phyloP scores from a whole-genome alignment of 768 basidiomycete species.

The Tulasnella sp. region DNA sequence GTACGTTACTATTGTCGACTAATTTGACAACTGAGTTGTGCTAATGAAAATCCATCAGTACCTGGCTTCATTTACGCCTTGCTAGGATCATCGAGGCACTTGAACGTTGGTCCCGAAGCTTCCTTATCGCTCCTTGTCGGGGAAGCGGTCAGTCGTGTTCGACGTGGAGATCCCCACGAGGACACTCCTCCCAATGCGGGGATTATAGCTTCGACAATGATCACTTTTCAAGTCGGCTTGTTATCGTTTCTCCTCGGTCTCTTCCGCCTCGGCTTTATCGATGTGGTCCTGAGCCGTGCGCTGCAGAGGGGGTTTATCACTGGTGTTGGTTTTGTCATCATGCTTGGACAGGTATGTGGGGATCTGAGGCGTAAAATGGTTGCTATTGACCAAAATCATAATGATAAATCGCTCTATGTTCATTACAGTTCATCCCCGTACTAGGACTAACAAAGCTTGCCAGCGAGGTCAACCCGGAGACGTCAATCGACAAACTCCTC shows the following conservation, averaged over 20 bases:
- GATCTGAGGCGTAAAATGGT: too few relatives aligned
- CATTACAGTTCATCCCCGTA: slow-evolving; percentile 61
- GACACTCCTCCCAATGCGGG: slow-evolving; percentile 34
- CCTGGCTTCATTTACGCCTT: slow-evolving; percentile 83
- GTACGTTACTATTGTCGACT: not conserved
- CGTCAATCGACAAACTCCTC: slow-evolving; percentile 61
- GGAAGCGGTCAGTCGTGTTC: slow-evolving; percentile 65
- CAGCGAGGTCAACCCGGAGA: slow-evolving; percentile 41
- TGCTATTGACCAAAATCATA: too few relatives aligned
- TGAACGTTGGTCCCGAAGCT: slow-evolving; percentile 69
- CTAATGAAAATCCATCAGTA: slow-evolving; percentile 39
- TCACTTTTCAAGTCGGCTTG: slow-evolving; percentile 78
- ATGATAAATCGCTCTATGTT: not conserved
- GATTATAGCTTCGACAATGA: slow-evolving; percentile 62
- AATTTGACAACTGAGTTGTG: slow-evolving; percentile 49
- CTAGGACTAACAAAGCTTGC: slow-evolving; percentile 58
- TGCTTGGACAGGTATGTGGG: slow-evolving; percentile 52
- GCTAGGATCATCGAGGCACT: slow-evolving; percentile 73
- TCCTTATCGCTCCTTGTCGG: slow-evolving; percentile 78
- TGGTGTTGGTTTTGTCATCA: slow-evolving; percentile 56
- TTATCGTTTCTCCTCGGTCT: slow-evolving; percentile 80
- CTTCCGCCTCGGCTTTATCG: slow-evolving; percentile 82
- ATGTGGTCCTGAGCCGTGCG: slow-evolving; percentile 84
- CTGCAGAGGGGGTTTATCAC: slow-evolving; percentile 72
- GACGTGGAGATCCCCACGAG: slow-evolving; percentile 39